phyloP scores from a whole-genome alignment of 805 yeast genomes.

The Starmera quercuum region DNA sequence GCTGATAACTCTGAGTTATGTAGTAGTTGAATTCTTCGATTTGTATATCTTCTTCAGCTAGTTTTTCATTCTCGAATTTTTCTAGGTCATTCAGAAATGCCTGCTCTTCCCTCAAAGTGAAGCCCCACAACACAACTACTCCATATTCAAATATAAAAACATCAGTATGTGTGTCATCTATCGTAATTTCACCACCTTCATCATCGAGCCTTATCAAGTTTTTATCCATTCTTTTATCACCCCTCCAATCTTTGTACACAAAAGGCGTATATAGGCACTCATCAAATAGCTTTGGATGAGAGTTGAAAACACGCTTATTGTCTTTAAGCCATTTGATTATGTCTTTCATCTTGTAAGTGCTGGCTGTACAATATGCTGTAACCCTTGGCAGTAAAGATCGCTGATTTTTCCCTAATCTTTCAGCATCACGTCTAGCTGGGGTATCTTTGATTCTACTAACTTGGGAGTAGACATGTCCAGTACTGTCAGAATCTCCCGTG shows the following conservation, averaged over 20 bases:
- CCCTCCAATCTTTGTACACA: conserved; percentile 71
- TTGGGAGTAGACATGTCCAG: conserved; percentile 66
- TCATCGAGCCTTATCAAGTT: conserved; percentile 70
- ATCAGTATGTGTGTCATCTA: conserved; percentile 71
- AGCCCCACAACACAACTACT: conserved; percentile 97
- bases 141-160: conserved; percentile 92
- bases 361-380: conserved; percentile 94
- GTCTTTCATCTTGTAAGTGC: conserved; percentile 85
- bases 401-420: conserved; percentile 69
- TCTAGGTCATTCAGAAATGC: conserved; percentile 79
- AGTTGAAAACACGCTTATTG: conserved; percentile 61
- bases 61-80: conserved; percentile 85
- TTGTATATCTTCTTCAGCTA: conserved; percentile 88
- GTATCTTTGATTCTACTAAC: conserved; percentile 77
- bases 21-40: conserved; percentile 93
- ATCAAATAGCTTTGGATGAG: conserved; percentile 83
- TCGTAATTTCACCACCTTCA: conserved; percentile 92
- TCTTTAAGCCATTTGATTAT: conserved; percentile 79
- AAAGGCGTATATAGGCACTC: conserved; percentile 94
- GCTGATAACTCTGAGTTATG: conserved; percentile 89
- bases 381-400: conserved; percentile 84
- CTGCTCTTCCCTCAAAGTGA: conserved; percentile 72
- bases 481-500: conserved; percentile 15
- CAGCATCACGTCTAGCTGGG: conserved; percentile 91
- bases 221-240: conserved; percentile 34